Evolutionary conservation across 2,329 filamentous ascomycete genomes (phyloP).

Genomic region (Epichloe elymi): DNA sequence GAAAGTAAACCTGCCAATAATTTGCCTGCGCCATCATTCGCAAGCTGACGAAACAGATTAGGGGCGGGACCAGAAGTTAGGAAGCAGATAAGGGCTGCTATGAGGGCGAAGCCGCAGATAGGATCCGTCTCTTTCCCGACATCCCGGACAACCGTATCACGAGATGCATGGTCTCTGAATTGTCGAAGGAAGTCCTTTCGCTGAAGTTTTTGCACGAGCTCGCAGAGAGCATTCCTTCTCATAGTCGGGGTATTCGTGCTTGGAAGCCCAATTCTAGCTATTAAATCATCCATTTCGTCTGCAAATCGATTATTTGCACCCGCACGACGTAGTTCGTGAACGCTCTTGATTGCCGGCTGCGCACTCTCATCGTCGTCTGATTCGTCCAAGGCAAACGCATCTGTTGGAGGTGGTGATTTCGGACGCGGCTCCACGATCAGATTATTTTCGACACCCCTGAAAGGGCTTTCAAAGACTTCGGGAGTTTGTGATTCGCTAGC

Average conservation of each 20-base stretch:
- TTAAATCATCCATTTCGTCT: conserved; percentile 51
- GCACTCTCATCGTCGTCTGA: conserved; percentile 27
- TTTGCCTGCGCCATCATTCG: conserved; percentile 37
- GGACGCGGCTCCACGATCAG: conserved; percentile 9
- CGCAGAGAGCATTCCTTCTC: conserved; percentile 44
- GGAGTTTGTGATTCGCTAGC: conserved; percentile 15
- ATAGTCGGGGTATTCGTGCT: conserved; percentile 32
- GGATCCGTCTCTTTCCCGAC: conserved; percentile 46
- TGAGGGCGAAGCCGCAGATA: conserved; percentile 48
- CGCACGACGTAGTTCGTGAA: conserved; percentile 52
- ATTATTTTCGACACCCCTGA: conserved; percentile 6
- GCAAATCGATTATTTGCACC: conserved; percentile 54
- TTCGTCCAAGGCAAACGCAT: conserved; percentile 15
- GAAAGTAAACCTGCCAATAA: conserved; percentile 44
- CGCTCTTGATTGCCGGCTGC: conserved; percentile 43
- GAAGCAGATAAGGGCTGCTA: conserved; percentile 50
- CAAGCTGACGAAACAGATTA: conserved; percentile 44
- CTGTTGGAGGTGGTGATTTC: conserved; percentile 12
- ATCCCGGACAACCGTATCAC: conserved; percentile 52
- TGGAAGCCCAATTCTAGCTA: conserved; percentile 45
- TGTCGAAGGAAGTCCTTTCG: conserved; percentile 52
- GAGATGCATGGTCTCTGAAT: conserved; percentile 62
- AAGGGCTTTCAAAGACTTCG: conserved; percentile 10
- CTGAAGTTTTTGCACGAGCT: conserved; percentile 45
- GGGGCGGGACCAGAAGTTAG: conserved; percentile 46